Base-by-base conservation (phyloP, 305 asterid genomes). In the Fraxinus paxiana region DNA sequence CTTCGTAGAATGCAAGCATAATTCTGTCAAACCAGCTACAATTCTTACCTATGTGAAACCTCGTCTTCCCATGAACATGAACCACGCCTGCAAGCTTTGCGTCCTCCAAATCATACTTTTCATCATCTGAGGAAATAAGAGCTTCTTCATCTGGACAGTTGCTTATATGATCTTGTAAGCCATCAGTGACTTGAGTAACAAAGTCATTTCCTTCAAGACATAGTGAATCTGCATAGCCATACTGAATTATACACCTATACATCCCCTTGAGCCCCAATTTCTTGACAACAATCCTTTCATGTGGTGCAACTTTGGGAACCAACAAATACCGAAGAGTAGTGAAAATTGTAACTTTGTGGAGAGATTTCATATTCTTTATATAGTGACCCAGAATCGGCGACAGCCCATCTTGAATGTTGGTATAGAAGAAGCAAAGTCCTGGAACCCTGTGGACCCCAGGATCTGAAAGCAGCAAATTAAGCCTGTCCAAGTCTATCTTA, bases 301-400 rank as follows among this genome's bases (percentile, higher is more conserved):
- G 81, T 0, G 75, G 51, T 20, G 83, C 82, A 20, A 85, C 90
- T 80, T 87, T 87, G 38, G 90, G 87, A 4, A 87, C 88, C 69
- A 85, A 51, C 35, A 83, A 82, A 67, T 87, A 83, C 35, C 85
- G 43, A 41, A 87, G 86, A 33, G 90, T 87, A 20, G 84, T 81
- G 20, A 85, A 87, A 28, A 87, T 38, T 63, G 88, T 85, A 31
- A 87, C 86, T 24, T 78, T 84, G 83, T 87, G 90, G 30, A 85
- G 85, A 15, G 90, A 83, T 80, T 82, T 76, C 87, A 82, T 65
- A 72, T 85, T 87, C 63, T 87, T 87, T 51, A 85, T 80, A 67
- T 87, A 85, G 67, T 87, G 90, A 73, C 87, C 90, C 38, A 87
- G 86, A 7, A 87, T 71, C 33, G 90, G 90, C 0, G 90, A 85